Evolutionary conservation across 1,139 yeast genomes (phyloP), one percentile per base, ranked within the genome.

Genomic region (Pichia sp.): DNA sequence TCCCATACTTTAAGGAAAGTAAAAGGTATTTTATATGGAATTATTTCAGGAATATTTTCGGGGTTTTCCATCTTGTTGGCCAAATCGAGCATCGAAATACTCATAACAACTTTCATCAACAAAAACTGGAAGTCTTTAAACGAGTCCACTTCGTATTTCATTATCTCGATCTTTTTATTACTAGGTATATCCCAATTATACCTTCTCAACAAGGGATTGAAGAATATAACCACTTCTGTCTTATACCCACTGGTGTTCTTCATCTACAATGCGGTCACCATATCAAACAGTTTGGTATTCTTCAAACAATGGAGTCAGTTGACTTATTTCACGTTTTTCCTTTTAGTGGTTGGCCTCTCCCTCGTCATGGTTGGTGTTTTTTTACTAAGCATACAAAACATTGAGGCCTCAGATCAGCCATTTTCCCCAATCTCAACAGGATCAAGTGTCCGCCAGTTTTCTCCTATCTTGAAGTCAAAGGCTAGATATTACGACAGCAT

Each of bases 21-120:
- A 16, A 67, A 76, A 64, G 96, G 92, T 2, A 70, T 81, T 8
- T 70, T 80, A 34, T 87, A 77, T 66, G 96, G 96, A 1, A 67
- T 84, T 15, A 74, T 85, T 2, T 84, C 92, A 48, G 97, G 97
- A 1, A 80, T 86, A 0, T 73, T 90, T 51, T 87, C 96, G 0
- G 96, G 96, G 0, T 96, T 89, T 67, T 87, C 96, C 0, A 78
- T 90, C 55, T 75, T 90, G 52, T 79, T 89, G 72, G 96, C 97
- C 32, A 90, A 90, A 68, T 82, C 92, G 1, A 79, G 89, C 0
- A 87, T 90, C 15, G 96, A 89, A 64, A 81, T 87, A 19, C 69
- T 85, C 4, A 67, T 82, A 2, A 76, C 73, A 48, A 74, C 81
- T 0, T 70, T 83, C 15, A 46, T 76, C 16, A 72, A 72, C 53